Percentiles rank a stretch among this genome's conserved stretches.
phyloP scores from a whole-genome alignment of 2,329 filamentous ascomycete species.

The Colletotrichum sp. region DNA sequence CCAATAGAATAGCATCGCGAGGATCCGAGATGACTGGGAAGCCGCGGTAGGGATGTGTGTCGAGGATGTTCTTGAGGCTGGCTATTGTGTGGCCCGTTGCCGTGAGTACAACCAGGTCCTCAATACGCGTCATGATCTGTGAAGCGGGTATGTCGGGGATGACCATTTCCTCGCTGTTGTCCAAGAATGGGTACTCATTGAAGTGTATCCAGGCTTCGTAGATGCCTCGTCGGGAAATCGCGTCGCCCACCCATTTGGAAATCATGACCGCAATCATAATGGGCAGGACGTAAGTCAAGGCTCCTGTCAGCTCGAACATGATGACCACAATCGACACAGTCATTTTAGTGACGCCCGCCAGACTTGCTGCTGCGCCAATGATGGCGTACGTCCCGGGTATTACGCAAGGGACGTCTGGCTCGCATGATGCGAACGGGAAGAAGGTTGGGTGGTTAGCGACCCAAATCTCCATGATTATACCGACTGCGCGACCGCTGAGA shows the following conservation, averaged over 20 bases:
- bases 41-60: slow-evolving; percentile 79
- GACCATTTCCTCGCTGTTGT: slow-evolving; percentile 79
- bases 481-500: slow-evolving; percentile 85
- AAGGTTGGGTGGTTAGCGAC: slow-evolving; percentile 79
- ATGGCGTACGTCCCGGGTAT: slow-evolving; percentile 97
- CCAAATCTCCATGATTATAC: slow-evolving; percentile 88
- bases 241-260: slow-evolving; percentile 97
- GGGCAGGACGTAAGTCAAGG: slow-evolving; percentile 92
- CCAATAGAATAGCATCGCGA: slow-evolving; percentile 79
- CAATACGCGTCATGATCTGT: slow-evolving; percentile 90
- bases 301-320: slow-evolving; percentile 98
- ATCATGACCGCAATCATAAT: slow-evolving; percentile 99
- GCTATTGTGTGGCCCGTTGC: slow-evolving; percentile 88
- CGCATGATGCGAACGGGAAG: slow-evolving; percentile 79
- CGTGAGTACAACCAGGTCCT: slow-evolving; percentile 87
- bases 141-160: slow-evolving; percentile 86
- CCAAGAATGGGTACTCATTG: slow-evolving; percentile 93
- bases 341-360: slow-evolving; percentile 93
- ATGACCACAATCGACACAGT: slow-evolving; percentile 99
- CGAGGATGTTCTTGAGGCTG: slow-evolving; percentile 73
- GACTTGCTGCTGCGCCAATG: slow-evolving; percentile 91
- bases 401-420: slow-evolving; percentile 85
- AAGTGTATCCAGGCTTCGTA: slow-evolving; percentile 98
- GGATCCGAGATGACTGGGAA: slow-evolving; percentile 88
- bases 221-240: slow-evolving; percentile 89